Conservation (phyloP, 2,329 filamentous ascomycete genomes). For the Fusarium humuli region DNA sequence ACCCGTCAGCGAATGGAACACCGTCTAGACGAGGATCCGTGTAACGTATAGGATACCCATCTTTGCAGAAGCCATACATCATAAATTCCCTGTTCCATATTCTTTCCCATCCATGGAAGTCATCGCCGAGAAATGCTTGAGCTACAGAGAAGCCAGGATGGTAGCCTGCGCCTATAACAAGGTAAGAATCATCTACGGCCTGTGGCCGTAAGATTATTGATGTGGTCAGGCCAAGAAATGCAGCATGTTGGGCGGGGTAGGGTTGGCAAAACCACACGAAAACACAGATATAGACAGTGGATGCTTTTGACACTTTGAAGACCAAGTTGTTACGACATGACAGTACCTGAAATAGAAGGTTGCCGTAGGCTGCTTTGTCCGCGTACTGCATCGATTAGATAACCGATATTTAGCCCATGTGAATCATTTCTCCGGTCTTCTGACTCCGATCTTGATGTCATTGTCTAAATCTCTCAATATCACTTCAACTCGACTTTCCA, state of each 20-base stretch:
- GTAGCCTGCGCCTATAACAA: neutral
- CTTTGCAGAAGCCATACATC: neutral
- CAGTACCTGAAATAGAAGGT: no score
- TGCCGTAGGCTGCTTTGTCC: neutral
- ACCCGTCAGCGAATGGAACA: neutral
- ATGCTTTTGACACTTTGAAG: no score
- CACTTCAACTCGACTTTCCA: neutral
- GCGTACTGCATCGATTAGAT: neutral
- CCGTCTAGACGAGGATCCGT: neutral
- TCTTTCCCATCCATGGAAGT: neutral
- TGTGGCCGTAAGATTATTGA: neutral
- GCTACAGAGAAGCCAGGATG: neutral
- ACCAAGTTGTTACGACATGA: no score
- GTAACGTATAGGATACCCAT: neutral
- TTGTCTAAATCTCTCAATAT: neutral
- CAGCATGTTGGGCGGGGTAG: no score
- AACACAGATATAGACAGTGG: no score
- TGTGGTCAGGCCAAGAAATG: fast-evolving
- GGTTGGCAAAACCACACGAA: no score
- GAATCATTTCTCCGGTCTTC: neutral
- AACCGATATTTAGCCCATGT: slow-evolving; percentile 41
- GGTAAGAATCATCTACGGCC: fast-evolving
- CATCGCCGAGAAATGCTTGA: neutral
- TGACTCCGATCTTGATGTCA: neutral
- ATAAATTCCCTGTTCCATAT: neutral